Evolutionary conservation across 202 grass and related monocot genomes (phyloP).

Genomic region (Setaria viridis): DNA sequence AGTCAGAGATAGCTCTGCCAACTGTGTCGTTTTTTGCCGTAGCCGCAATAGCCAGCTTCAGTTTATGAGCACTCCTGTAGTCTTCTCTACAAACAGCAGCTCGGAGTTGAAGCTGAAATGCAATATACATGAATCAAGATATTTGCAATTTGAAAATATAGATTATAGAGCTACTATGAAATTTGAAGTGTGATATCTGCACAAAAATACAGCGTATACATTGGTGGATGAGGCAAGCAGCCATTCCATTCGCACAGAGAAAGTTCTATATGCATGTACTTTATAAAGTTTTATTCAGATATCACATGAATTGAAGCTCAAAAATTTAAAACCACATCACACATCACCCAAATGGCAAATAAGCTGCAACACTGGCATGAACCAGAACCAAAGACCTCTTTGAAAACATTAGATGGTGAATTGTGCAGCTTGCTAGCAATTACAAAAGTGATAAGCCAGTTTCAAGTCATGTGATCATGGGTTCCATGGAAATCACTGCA

Average conservation of each 20-base stretch:
- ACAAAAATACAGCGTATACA: slow-evolving; percentile 30
- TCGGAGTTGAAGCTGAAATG: slow-evolving; percentile 81
- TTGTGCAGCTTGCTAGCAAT: slow-evolving; percentile 2
- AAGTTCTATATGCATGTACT: slow-evolving; percentile 11
- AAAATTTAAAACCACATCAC: slow-evolving; percentile 28
- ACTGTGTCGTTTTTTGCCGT: slow-evolving; percentile 78
- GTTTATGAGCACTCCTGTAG: slow-evolving; percentile 79
- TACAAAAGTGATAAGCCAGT: not conserved
- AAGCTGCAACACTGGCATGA: slow-evolving; percentile 14
- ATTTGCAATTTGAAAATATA: slow-evolving; percentile 41
- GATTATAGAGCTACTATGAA: slow-evolving; percentile 22
- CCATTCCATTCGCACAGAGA: slow-evolving; percentile 2
- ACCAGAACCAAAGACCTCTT: slow-evolving; percentile 7
- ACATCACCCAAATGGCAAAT: slow-evolving; percentile 9
- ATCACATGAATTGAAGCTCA: slow-evolving; percentile 2
- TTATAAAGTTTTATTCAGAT: not conserved
- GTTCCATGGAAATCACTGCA: not conserved
- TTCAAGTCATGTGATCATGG: not conserved
- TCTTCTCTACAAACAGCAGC: slow-evolving; percentile 77
- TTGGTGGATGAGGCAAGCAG: slow-evolving; percentile 27
- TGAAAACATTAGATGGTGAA: not conserved
- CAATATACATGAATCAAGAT: slow-evolving; percentile 46
- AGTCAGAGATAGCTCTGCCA: slow-evolving; percentile 69
- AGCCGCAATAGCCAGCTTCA: slow-evolving; percentile 81
- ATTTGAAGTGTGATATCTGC: slow-evolving; percentile 23